phyloP scores from a whole-genome alignment of 495 filamentous ascomycete species.

The Aspergillus affinis region DNA sequence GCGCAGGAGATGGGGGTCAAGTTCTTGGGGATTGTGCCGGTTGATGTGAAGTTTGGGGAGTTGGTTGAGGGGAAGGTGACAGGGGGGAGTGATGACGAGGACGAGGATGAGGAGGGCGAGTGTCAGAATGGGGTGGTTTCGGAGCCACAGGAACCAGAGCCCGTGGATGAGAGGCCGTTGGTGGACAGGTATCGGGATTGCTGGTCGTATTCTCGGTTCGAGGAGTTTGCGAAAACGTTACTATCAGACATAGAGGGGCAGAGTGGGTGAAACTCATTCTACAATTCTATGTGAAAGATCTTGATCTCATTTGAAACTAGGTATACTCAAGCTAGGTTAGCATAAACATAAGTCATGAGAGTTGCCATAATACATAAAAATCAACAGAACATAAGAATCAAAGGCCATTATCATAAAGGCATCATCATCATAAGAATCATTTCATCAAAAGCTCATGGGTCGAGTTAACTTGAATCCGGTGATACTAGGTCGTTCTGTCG shows the following conservation, averaged over 20 bases:
- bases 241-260: constrained; percentile 41
- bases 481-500: constrained; percentile 11
- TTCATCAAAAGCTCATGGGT: background rate
- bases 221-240: constrained; percentile 60
- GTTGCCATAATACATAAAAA: background rate
- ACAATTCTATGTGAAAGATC: background rate
- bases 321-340: background rate
- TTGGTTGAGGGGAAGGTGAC: constrained; percentile 62
- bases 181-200: constrained; percentile 79
- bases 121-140: constrained; percentile 44
- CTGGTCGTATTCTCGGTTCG: constrained; percentile 72
- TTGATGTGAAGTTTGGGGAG: constrained; percentile 72
- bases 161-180: constrained; percentile 55
- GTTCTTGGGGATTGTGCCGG: constrained; percentile 85
- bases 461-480: background rate
- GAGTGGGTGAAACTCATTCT: background rate
- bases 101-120: constrained; percentile 30
- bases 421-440: background rate
- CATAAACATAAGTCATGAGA: background rate
- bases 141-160: constrained; percentile 39
- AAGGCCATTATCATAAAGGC: background rate
- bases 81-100: constrained; percentile 34
- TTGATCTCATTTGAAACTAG: background rate
- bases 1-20: constrained; percentile 77
- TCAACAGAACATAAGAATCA: background rate